Conservation (phyloP, 257 asterid species). For the Nicotiana tomentosiformis region DNA sequence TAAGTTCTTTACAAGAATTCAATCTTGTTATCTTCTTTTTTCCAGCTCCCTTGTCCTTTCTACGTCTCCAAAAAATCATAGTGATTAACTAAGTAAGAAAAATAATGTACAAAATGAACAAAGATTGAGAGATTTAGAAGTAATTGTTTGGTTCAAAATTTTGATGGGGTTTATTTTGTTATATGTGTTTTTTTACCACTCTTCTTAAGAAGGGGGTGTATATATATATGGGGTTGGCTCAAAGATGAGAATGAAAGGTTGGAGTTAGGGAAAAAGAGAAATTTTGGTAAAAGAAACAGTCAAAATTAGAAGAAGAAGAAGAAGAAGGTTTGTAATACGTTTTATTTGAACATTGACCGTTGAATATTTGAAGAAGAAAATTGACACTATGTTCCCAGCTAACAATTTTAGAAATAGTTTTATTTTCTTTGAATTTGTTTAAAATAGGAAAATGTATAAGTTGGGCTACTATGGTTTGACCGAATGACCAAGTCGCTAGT, state of each 20-base stretch:
- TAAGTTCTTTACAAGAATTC: conserved; percentile 26
- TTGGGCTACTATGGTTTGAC: conserved; percentile 8
- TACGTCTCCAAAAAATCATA: conserved; percentile 46
- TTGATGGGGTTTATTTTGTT: neutral
- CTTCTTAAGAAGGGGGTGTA: neutral
- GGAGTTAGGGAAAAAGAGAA: conserved; percentile 9
- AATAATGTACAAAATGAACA: neutral
- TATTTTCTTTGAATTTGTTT: neutral
- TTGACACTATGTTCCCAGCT: neutral
- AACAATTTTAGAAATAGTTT: neutral
- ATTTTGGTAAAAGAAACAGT: conserved; percentile 18
- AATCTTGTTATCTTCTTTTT: conserved; percentile 7
- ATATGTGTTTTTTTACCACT: neutral
- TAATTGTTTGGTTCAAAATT: neutral
- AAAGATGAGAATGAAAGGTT: neutral
- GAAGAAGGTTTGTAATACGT: conserved; percentile 8
- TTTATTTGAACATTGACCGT: conserved; percentile 32
- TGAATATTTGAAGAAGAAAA: conserved; percentile 25
- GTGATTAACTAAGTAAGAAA: neutral
- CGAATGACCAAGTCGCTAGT: neutral
- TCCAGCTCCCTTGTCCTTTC: conserved; percentile 17
- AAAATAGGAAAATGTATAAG: neutral
- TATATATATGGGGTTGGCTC: neutral
- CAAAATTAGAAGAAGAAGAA: conserved; percentile 25
- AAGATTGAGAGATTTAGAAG: neutral